Conservation (phyloP, 2,329 filamentous ascomycete species). For the Calycina herbarum region DNA sequence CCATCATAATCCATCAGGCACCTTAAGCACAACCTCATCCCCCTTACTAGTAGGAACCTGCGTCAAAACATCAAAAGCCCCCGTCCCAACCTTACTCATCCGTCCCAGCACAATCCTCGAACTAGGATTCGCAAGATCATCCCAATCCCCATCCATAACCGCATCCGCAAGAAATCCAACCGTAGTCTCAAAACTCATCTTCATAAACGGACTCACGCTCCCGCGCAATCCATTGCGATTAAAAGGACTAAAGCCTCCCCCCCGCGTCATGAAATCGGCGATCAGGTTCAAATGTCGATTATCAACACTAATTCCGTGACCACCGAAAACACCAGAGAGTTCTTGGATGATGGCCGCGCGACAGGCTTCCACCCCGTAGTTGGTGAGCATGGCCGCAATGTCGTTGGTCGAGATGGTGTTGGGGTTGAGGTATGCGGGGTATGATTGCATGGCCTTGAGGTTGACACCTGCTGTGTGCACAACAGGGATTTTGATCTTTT, state of each 20-base stretch:
- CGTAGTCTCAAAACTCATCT: conserved; percentile 99
- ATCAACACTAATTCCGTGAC: conserved; percentile 91
- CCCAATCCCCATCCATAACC: conserved; percentile 84
- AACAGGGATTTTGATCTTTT: conserved; percentile 51
- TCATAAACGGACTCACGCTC: conserved; percentile 88
- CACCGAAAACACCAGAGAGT: conserved; percentile 79
- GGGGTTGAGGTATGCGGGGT: conserved; percentile 81
- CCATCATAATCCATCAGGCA: neutral
- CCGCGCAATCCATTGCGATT: conserved; percentile 85
- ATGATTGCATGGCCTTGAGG: conserved; percentile 85
- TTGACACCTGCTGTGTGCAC: conserved; percentile 86
- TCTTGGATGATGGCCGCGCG: conserved; percentile 85
- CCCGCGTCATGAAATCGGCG: conserved; percentile 96
- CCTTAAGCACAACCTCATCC: conserved; percentile 1
- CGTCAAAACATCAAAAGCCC: conserved; percentile 70
- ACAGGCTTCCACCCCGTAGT: conserved; percentile 93
- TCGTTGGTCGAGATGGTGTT: conserved; percentile 90
- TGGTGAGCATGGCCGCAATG: conserved; percentile 76
- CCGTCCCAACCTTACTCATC: conserved; percentile 81
- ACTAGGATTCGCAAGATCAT: conserved; percentile 82
- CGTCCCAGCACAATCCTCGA: conserved; percentile 85
- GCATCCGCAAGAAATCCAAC: conserved; percentile 91
- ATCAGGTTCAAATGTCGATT: conserved; percentile 92
- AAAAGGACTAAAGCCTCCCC: conserved; percentile 86
- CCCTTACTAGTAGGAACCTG: neutral